Evolutionary conservation across 306 rosid species (phyloP).

Genomic region (Quercus mongolica): DNA sequence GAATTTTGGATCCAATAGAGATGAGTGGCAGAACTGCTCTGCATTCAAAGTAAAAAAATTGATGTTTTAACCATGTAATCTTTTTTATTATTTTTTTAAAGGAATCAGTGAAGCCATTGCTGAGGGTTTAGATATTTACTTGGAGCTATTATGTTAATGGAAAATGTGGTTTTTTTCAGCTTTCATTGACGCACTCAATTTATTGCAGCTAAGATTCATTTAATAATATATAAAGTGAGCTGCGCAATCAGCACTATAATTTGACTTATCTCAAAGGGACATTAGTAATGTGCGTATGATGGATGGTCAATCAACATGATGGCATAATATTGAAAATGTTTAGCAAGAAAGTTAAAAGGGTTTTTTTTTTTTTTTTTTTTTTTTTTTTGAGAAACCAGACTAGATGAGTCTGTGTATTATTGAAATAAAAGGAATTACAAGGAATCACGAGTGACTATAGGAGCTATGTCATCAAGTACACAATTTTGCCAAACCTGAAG

Average conservation of each 20-base stretch:
- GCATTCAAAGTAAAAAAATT: too few species aligned
- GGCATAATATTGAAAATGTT: not conserved
- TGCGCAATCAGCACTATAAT: not conserved
- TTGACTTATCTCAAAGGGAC: not conserved
- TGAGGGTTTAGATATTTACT: conserved; percentile 1
- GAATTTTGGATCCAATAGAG: too few species aligned
- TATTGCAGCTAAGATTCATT: too few species aligned
- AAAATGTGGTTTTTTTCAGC: conserved; percentile 9
- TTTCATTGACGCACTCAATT: not conserved
- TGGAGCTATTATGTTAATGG: not conserved
- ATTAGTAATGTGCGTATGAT: not conserved
- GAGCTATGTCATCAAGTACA: too few species aligned
- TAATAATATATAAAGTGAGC: too few species aligned
- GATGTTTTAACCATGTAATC: not conserved
- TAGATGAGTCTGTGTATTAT: too few species aligned
- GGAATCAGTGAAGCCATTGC: not conserved
- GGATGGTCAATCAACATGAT: not conserved
- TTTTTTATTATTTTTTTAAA: not conserved
- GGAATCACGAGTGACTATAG: too few species aligned
- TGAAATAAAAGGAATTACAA: too few species aligned
- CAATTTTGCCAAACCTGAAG: too few species aligned
- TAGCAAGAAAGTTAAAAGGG: not conserved
- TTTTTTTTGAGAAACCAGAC: too few species aligned
- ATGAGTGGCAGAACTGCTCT: too few species aligned
- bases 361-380: too few species aligned